Conservation (phyloP, 345 rosid genomes). For the Syzygium aqueum region DNA sequence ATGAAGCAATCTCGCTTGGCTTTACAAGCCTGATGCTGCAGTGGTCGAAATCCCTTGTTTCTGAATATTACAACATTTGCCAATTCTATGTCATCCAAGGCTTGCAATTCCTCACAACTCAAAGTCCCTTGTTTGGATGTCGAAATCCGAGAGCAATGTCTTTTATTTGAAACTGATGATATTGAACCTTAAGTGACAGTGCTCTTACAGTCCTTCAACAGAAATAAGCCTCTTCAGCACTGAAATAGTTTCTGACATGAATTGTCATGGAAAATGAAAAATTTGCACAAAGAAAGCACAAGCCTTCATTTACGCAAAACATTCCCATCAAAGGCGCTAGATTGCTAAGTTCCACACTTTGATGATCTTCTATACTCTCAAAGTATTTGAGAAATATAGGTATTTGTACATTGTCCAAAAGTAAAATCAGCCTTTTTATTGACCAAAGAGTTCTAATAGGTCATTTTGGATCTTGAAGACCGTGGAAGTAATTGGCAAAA, state of each 20-base stretch:
- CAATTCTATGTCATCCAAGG: conserved; percentile 68
- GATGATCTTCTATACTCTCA: not conserved
- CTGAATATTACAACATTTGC: conserved; percentile 86
- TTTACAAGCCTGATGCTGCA: conserved; percentile 81
- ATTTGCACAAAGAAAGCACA: not conserved
- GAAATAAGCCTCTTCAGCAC: not conserved
- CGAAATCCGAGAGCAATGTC: conserved; percentile 5
- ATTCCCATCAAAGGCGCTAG: not conserved
- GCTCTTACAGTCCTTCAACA: not conserved
- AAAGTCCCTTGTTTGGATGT: conserved; percentile 26
- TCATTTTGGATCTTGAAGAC: not conserved
- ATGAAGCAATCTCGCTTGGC: conserved; percentile 71
- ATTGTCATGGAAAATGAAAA: not conserved
- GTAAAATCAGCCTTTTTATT: not conserved
- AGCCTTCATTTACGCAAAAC: not conserved
- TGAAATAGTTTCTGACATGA: not conserved
- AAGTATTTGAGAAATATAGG: not conserved
- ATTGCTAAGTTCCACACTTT: not conserved
- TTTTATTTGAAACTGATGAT: conserved; percentile 23
- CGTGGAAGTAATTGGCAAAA: not conserved
- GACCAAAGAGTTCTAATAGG: not conserved
- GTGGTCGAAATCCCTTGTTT: conserved; percentile 50
- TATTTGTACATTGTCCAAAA: not conserved
- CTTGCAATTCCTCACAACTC: conserved; percentile 54
- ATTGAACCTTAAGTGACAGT: too few relatives aligned